Percentiles rank a stretch among this genome's conserved stretches.
Evolutionary conservation across 306 rosid species (phyloP).

Genomic region (Vigna radiata): DNA sequence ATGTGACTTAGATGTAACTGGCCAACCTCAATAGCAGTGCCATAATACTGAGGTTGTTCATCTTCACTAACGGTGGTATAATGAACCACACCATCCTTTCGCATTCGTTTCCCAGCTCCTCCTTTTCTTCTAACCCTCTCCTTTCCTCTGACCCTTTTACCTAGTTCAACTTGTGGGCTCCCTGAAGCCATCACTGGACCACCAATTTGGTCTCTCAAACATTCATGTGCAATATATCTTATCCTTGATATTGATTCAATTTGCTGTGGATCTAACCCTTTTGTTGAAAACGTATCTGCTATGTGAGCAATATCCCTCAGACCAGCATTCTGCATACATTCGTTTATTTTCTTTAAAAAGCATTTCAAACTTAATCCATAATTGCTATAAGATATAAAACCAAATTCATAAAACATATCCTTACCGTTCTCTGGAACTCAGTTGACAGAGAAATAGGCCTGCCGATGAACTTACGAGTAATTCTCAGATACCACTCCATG

Average conservation of each 20-base stretch:
- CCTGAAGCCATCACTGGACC: conserved; percentile 69
- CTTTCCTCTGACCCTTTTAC: conserved; percentile 91
- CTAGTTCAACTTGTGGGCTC: conserved; percentile 66
- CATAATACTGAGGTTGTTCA: conserved; percentile 77
- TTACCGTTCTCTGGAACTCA: conserved; percentile 98
- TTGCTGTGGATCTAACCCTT: conserved; percentile 88
- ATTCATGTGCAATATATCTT: conserved; percentile 84
- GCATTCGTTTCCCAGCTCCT: conserved; percentile 69
- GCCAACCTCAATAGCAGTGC: conserved; percentile 64
- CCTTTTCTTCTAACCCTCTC: conserved; percentile 95
- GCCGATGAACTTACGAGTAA: conserved; percentile 96
- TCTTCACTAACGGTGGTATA: conserved; percentile 73
- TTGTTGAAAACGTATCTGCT: conserved; percentile 87
- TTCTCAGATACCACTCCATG: conserved; percentile 87
- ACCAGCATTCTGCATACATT: conserved; percentile 86
- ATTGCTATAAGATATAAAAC: conserved; percentile 21
- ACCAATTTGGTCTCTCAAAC: conserved; percentile 93
- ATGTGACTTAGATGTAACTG: conserved; percentile 59
- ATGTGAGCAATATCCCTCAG: conserved; percentile 92
- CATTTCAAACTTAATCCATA: conserved; percentile 50
- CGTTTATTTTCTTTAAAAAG: conserved; percentile 51
- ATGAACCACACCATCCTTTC: conserved; percentile 75
- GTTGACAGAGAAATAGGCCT: conserved; percentile 98
- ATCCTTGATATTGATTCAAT: conserved; percentile 82
- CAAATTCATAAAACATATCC: conserved; percentile 47